Evolutionary conservation across 345 rosid genomes (phyloP), one percentile per base, ranked within the genome.

Genomic region (Erucastrum elatum): DNA sequence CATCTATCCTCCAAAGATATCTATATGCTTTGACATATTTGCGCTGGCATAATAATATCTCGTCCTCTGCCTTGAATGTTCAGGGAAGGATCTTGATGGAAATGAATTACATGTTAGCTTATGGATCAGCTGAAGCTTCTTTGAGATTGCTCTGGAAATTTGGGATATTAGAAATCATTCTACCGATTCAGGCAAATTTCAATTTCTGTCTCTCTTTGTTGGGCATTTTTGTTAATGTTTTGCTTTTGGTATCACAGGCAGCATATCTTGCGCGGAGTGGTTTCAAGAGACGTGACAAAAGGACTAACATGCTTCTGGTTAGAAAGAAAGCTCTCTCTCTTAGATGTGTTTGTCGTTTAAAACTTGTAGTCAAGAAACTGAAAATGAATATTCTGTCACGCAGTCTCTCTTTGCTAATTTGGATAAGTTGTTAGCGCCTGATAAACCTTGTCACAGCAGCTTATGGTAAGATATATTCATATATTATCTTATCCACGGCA

Each of bases 51-150:
- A n/a, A 4, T 4, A 4, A 33, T 33, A 33, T 33, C 35, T 33
- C 4, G 4, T 33, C 1, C 21, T 21, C 27, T 66, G 49, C 70
- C 25, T 25, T 64, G 31, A 77, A 75, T 60, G 80, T 77, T 73
- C 77, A 96, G 98, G 85, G 89, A 74, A 91, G 98, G 82, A 86
- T 93, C 81, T 77, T 90, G 81, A 88, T 91, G 96, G 99, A 96
- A 89, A 84, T 93, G 93, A 96, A 96, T 82, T 93, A 93, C 84
- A 91, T 96, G 99, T 82, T 96, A 51, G 94, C 99, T 13, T 91
- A 90, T 84, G 99, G 99, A 65, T 91, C 97, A 61, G 96, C 94
- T 29, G 97, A 93, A 88, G 90, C 98, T 74, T 93, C 99, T 77
- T 81, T 96, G 71, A 89, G 98, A 78, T 81, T 88, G 75, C 73